phyloP scores from a whole-genome alignment of 306 rosid genomes.

The Castanea crenata region DNA sequence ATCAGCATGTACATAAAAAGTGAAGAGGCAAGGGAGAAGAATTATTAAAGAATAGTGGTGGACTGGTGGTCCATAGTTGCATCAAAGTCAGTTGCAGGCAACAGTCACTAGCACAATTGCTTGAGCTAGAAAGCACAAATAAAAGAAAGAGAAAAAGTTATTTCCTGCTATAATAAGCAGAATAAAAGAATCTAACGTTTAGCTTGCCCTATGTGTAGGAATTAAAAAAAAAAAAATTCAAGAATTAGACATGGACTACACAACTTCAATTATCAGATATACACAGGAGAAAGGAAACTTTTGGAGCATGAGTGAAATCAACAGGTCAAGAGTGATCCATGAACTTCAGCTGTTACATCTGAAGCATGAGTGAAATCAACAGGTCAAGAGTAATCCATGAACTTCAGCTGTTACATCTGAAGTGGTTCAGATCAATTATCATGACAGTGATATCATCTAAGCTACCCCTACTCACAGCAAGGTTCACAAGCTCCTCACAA shows the following conservation, averaged over 20 bases:
- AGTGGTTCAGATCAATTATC: constrained; percentile 52
- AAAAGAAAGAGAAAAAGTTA: neutral
- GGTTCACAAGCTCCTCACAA: constrained; percentile 61
- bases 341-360: constrained; percentile 10
- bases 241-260: neutral
- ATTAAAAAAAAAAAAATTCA: too few species aligned
- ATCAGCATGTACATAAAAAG: too few species aligned
- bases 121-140: neutral
- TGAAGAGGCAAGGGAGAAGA: too few species aligned
- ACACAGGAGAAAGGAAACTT: neutral
- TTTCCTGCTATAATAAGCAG: neutral
- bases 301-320: neutral
- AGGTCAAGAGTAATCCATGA: neutral
- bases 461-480: constrained; percentile 54
- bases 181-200: constrained; percentile 2
- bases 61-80: too few species aligned
- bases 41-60: too few species aligned
- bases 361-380: neutral
- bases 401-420: constrained; percentile 23
- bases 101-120: constrained; percentile 3
- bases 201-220: neutral
- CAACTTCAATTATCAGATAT: constrained; percentile 1
- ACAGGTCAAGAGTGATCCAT: neutral
- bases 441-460: constrained; percentile 65
- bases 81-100: neutral